Base-by-base conservation (phyloP, 768 basidiomycete genomes). In the Boletus reticuloceps region DNA sequence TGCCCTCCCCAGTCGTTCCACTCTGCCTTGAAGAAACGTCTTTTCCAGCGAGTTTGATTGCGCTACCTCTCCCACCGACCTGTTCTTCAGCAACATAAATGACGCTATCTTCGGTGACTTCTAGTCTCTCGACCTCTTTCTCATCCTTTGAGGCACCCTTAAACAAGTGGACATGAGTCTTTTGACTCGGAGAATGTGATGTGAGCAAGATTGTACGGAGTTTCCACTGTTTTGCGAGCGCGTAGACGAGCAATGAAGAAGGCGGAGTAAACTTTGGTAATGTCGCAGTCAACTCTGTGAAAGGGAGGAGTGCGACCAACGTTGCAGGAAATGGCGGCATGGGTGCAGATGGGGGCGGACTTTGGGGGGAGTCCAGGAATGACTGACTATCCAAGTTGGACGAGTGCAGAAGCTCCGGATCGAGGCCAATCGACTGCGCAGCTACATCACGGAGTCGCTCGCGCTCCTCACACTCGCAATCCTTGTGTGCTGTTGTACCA, bases 201-300 rank as follows among this genome's bases (percentile, higher is more conserved):
- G 83, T 79, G 44, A 91, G 75, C 36, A 89, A 72, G 53, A 91
- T 75, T 58, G 77, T 81, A 27, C 88, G 80, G 34, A 67, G 70
- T 61, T 84, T 89, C 89, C 89, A 91, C 59, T 84, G 83, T 67
- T 79, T 89, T 27, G 86, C 78, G 5, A 91, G 76, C 4, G 89
- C 83, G 59, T 88, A 88, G 54, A 86, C 82, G 42, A 89, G 82
- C 22, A 91, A 71, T 7, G 86, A 84, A 2, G 83, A 79, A 4
- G 85, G 79, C 0, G 86, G 82, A 48, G 85, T 82, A 65, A 85
- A 85, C 64, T 89, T 91, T 41, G 82, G 82, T n/a, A 88, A 64
- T 14, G 76, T 76, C 12, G 78, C 79, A 5, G 79, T 75, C 19
- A 81, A 74, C 52, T 83, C 77, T 4, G 73, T 75, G 64, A 83